Evolutionary conservation across 2,329 filamentous ascomycete genomes (phyloP), one percentile per base, ranked within the genome.

Genomic region (Tricladium varicosporioides): DNA sequence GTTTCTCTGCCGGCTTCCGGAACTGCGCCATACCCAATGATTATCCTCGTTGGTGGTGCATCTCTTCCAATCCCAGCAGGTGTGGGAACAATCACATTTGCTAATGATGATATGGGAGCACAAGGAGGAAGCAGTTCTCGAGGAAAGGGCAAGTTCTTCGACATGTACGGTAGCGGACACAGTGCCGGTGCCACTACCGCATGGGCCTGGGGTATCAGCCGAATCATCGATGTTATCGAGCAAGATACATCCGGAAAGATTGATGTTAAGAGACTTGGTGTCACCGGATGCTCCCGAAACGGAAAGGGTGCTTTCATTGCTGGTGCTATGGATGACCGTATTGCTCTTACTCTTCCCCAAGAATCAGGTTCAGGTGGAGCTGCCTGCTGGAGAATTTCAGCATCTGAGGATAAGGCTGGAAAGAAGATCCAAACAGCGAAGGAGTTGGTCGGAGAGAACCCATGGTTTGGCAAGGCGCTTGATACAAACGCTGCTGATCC

Each of bases 211-310:
- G 83, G 80, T 55, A 80, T 85, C 2, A 78, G 79, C 64, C 80
- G 82, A 51, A 75, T 86, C 61, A 78, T 86, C 50, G 83, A 86
- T 67, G 81, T 76, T 14, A 74, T 86, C 40, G 82, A 84, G 73
- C 69, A 67, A 11, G 76, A 74, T 18, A 73, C 76, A 2, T 73
- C 74, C 42, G 64, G 67, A 2, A 62, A 63, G 9, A 84, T 86
- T 67, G 76, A 82, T 69, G 64, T 75, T 19, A 74, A 67, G 40
- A 73, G 73, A 2, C 70, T 83, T 16, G 83, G 80, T 48, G 82
- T 85, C 1, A 86, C 82, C 13, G 84, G 84, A 5, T 87, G 83
- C 74, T 85, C 81, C 53, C 79, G 83, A 43, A 84, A 86, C 70
- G 83, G 82, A 55, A 86, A 86, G 72, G 83, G 83, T 11, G 83